These are phyloP conservation scores for Cenchrus americanus DNA, from an alignment of 176 grass and related monocot genomes.

Conservation along the genomic window DNA sequence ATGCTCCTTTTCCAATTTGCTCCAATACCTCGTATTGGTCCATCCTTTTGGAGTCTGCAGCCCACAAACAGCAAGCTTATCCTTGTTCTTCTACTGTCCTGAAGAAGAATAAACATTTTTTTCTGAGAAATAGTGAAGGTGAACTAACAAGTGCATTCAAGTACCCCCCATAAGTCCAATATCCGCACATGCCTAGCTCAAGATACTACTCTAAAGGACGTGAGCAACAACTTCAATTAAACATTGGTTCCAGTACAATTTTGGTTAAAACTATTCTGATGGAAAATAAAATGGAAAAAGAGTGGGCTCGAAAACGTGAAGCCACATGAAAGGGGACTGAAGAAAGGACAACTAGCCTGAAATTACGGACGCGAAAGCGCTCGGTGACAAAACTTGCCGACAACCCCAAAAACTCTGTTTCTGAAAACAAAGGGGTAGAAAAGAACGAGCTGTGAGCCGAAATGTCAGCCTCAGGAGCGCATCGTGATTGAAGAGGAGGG, in stretches of 20 bases:
- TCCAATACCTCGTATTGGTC: conserved; percentile 97
- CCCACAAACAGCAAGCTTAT: conserved; percentile 21
- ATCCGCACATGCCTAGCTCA: conserved; percentile 22
- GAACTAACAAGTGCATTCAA: conserved; percentile 40
- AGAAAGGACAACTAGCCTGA: conserved; percentile 43
- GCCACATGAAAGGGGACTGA: conserved; percentile 44
- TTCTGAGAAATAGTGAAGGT: conserved; percentile 32
- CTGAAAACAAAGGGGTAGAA: conserved; percentile 26
- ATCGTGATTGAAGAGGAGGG: conserved; percentile 37
- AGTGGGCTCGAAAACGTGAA: conserved; percentile 22
- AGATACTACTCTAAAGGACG: conserved; percentile 15
- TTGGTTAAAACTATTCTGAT: background rate
- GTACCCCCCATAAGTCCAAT: conserved; percentile 26
- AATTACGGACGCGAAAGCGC: conserved; percentile 36
- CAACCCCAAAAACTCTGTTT: conserved; percentile 43
- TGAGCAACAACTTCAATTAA: conserved; percentile 6
- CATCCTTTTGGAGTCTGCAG: conserved; percentile 49
- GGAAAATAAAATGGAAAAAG: conserved; percentile 34
- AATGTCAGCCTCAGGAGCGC: conserved; percentile 46
- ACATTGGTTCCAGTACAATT: conserved; percentile 11
- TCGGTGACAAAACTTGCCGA: conserved; percentile 53
- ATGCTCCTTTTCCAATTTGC: conserved; percentile 96
- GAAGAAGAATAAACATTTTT: conserved; percentile 19
- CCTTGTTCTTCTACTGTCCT: conserved; percentile 30
- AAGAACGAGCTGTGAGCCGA: conserved; percentile 29